Percentiles rank a stretch among this genome's conserved stretches.
Evolutionary conservation across 2,329 filamentous ascomycete species (phyloP).

Genomic region (Hypomyces perniciosus): DNA sequence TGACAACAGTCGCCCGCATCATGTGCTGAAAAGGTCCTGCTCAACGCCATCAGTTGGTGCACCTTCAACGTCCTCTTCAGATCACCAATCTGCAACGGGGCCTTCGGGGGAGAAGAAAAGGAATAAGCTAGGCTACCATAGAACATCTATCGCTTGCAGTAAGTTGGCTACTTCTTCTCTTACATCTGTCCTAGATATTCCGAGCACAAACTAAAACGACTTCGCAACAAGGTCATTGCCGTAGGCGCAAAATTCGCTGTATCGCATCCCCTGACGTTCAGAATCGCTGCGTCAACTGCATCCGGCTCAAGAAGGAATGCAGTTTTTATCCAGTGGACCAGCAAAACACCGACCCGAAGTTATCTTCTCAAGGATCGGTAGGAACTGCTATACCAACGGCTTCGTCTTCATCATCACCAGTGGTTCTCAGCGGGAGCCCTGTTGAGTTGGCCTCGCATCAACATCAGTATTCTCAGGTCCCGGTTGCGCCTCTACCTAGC

Average conservation of each 20-base stretch:
- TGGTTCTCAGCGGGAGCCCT: constrained; percentile 36
- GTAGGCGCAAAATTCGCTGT: constrained; percentile 88
- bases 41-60: constrained; percentile 31
- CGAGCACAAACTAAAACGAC: background rate
- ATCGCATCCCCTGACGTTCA: constrained; percentile 70
- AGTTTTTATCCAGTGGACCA: constrained; percentile 88
- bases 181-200: background rate
- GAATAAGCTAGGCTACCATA: constrained; percentile 93
- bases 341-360: constrained; percentile 49
- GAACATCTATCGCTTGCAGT: constrained; percentile 94
- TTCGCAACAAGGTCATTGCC: constrained; percentile 66
- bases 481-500: constrained; percentile 39
- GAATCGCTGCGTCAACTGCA: constrained; percentile 84
- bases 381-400: constrained; percentile 38
- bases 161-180: constrained; percentile 38
- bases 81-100: constrained; percentile 20
- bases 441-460: constrained; percentile 36
- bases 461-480: constrained; percentile 36
- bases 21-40: constrained; percentile 43
- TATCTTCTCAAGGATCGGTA: constrained; percentile 31
- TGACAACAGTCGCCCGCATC: constrained; percentile 29
- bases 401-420: constrained; percentile 45
- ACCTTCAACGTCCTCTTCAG: constrained; percentile 5
- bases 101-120: constrained; percentile 52
- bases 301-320: constrained; percentile 89